Percentiles rank a stretch among this genome's conserved stretches.
These are phyloP conservation scores for Saccharomycopsis guyanensis DNA, from an alignment of 805 yeast genomes.

Conservation along the genomic window DNA sequence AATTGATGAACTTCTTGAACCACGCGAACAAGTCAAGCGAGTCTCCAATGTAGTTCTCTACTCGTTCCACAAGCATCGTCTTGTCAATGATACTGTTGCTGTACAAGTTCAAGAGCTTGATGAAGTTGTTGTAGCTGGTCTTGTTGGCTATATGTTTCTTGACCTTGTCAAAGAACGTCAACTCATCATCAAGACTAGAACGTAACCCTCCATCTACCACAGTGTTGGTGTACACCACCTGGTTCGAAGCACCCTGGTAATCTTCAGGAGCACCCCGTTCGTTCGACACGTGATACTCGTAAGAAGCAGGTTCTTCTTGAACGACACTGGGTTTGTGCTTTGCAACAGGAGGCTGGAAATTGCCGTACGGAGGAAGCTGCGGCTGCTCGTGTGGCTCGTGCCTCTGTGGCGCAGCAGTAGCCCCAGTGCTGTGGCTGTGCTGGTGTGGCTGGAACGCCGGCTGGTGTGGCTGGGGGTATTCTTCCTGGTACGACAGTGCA, in stretches of 20 bases:
- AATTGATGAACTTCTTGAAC: slow-evolving; percentile 91
- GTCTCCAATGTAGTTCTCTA: slow-evolving; percentile 76
- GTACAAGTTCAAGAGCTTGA: slow-evolving; percentile 77
- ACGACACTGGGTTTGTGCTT: background rate
- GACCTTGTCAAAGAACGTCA: slow-evolving; percentile 85
- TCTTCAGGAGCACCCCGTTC: background rate
- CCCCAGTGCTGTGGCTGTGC: background rate
- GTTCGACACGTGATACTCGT: background rate
- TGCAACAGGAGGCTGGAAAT: background rate
- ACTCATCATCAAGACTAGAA: slow-evolving; percentile 67
- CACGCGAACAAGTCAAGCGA: slow-evolving; percentile 75
- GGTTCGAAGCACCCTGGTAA: background rate
- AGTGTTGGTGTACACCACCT: background rate
- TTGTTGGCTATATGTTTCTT: slow-evolving; percentile 61
- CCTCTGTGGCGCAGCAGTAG: background rate
- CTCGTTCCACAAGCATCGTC: slow-evolving; percentile 71
- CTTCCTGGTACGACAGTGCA: slow-evolving; percentile 6
- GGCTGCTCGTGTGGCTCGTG: background rate
- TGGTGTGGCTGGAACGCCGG: background rate
- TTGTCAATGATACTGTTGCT: slow-evolving; percentile 87
- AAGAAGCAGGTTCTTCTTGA: background rate
- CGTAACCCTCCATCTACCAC: background rate
- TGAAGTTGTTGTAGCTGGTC: slow-evolving; percentile 83
- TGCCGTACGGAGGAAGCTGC: slow-evolving; percentile 10
- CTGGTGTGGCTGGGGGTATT: background rate